A percentile compares a stretch with the other conserved stretches of the same genome.
phyloP scores from a whole-genome alignment of 176 grass and related monocot species.

The Luzula sylvatica region DNA sequence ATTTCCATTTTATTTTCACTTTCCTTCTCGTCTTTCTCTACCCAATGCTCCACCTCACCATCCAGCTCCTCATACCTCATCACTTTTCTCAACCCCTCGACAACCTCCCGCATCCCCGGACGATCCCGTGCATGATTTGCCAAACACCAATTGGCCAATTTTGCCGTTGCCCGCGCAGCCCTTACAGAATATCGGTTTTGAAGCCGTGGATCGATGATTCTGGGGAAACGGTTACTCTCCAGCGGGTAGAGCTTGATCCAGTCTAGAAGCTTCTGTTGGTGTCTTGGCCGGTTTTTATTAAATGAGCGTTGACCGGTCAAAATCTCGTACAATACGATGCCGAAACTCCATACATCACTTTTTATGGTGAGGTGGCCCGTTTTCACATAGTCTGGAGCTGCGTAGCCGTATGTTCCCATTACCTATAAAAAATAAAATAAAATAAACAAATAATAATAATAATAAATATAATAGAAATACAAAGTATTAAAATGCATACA shows the following conservation, averaged over 20 bases:
- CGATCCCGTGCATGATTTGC: conserved; percentile 62
- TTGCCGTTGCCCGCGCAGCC: conserved; percentile 45
- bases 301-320: conserved; percentile 61
- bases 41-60: conserved; percentile 1
- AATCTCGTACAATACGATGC: conserved; percentile 82
- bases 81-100: conserved; percentile 36
- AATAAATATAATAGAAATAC: not conserved
- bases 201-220: conserved; percentile 71
- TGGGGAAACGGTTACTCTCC: conserved; percentile 30
- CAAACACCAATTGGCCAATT: conserved; percentile 61
- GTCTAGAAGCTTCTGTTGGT: conserved; percentile 66
- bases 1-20: not conserved
- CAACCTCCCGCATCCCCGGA: conserved; percentile 49
- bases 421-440: conserved; percentile 24
- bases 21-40: not conserved
- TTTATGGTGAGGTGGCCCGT: conserved; percentile 73
- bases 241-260: conserved; percentile 53
- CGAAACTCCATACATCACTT: conserved; percentile 92
- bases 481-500: conserved; percentile 17
- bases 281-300: conserved; percentile 38
- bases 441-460: not conserved
- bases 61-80: conserved; percentile 46
- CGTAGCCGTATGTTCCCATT: conserved; percentile 82
- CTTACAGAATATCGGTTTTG: conserved; percentile 37
- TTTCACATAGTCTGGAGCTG: conserved; percentile 89